Evolutionary conservation across 148 eudicot genomes (phyloP), one percentile per base, ranked within the genome.

Genomic region (Camellia japonica): DNA sequence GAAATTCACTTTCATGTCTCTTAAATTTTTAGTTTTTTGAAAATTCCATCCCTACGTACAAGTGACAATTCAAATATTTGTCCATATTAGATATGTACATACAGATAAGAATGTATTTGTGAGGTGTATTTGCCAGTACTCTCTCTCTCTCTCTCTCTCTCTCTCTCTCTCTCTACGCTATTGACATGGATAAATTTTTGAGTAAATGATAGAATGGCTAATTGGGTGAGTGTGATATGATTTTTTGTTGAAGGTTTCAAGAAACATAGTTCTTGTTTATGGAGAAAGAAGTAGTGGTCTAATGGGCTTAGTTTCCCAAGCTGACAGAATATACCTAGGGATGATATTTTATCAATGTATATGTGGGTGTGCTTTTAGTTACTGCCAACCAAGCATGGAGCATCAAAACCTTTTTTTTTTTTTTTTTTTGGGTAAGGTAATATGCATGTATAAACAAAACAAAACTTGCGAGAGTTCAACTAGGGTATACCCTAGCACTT

Each of bases 241-340:
- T 65, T 68, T 71, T 59, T 68, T 30, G 44, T 46, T 79, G 79
- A 65, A 86, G 89, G 89, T 84, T 11, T 81, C 75, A 9, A 84
- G 84, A 71, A 80, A 74, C n/a, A 75, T 86, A 54, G 89, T 82
- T 82, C 89, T 86, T 23, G 89, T 86, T 10, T 86, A 84, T 30
- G 89, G 89, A 41, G 89, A 86, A 54, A 86, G 89, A 72, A 84
- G 86, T 43, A 86, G 81, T 72, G 89, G 89, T 18, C 78, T 86
- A 46, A 86, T 86, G 89, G 86, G 89, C 12, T 70, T 84, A 49
- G 81, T 86, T 11, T 79, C 86, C 56, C 83, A 84, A 60, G 86
- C 89, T 44, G 89, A 30, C 30, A 30, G 30, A 30, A 30, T 30
- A 30, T 30, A 30, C 30, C 30, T 30, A 30, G 30, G 30, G 30